Conservation (phyloP, 768 basidiomycete genomes). For the Mycena rebaudengoi region DNA sequence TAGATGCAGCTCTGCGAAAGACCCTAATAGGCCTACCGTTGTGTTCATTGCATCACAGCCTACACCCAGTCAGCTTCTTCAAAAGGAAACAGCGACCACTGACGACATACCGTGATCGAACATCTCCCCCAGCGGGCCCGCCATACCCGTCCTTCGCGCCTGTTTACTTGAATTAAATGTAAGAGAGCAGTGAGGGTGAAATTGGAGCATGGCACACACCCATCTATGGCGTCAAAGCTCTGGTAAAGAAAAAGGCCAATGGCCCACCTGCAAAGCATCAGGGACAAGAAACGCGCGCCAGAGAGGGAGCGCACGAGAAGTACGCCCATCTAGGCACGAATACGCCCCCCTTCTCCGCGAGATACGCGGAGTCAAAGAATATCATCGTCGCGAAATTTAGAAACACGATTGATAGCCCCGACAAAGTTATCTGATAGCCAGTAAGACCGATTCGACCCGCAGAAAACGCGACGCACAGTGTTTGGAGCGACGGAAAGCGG, state of each 20-base stretch:
- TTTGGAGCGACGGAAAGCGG: slow-evolving; percentile 89
- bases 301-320: slow-evolving; percentile 69
- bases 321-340: slow-evolving; percentile 89
- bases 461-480: slow-evolving; percentile 60
- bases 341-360: slow-evolving; percentile 71
- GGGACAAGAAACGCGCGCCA: neutral
- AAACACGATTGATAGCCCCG: slow-evolving; percentile 82
- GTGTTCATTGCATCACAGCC: slow-evolving; percentile 96
- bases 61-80: slow-evolving; percentile 37
- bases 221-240: slow-evolving; percentile 88
- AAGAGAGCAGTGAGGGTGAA: slow-evolving; percentile 11
- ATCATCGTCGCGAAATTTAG: slow-evolving; percentile 86
- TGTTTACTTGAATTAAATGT: slow-evolving; percentile 72
- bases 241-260: slow-evolving; percentile 93
- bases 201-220: slow-evolving; percentile 53
- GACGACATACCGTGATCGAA: slow-evolving; percentile 88
- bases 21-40: slow-evolving; percentile 59
- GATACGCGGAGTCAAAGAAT: slow-evolving; percentile 83
- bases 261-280: slow-evolving; percentile 71
- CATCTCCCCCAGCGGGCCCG: slow-evolving; percentile 97
- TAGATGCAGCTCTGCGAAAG: neutral
- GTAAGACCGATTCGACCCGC: neutral
- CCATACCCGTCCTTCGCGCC: slow-evolving; percentile 94
- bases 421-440: slow-evolving; percentile 81
- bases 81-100: neutral